Evolutionary conservation across 2,329 filamentous ascomycete genomes (phyloP).

Genomic region (Fusarium multiceps): DNA sequence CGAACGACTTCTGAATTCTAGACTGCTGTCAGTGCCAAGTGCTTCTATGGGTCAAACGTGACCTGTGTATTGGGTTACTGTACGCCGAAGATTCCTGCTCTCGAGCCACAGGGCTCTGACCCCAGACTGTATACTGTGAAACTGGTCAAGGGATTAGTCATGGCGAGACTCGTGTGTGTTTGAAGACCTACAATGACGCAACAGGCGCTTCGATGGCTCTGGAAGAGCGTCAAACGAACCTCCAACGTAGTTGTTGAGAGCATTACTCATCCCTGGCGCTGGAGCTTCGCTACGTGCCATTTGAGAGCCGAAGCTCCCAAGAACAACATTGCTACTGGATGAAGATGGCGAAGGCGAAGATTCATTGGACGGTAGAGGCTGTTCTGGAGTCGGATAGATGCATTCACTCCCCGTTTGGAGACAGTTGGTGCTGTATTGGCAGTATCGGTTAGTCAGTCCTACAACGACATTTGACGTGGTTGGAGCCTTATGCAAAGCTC

Average conservation of each 20-base stretch:
- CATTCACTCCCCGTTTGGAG: constrained; percentile 59
- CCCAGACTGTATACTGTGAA: constrained; percentile 55
- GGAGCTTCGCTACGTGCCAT: constrained; percentile 31
- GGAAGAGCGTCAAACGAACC: constrained; percentile 49
- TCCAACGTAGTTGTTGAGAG: constrained; percentile 47
- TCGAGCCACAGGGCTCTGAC: constrained; percentile 54
- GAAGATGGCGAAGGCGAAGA: constrained; percentile 33
- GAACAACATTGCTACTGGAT: constrained; percentile 29
- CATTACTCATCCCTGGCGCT: constrained; percentile 35
- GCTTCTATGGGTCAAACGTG: neutral
- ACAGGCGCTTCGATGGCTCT: constrained; percentile 47
- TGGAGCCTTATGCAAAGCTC: constrained; percentile 39
- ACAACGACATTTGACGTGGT: constrained; percentile 14
- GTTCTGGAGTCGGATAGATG: constrained; percentile 49
- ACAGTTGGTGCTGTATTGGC: constrained; percentile 56
- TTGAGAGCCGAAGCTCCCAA: constrained; percentile 24
- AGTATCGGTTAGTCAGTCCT: constrained; percentile 38
- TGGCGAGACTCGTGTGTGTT: neutral
- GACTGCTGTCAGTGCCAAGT: constrained; percentile 26
- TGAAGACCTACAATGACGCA: constrained; percentile 46
- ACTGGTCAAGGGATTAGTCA: constrained; percentile 48
- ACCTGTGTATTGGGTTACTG: constrained; percentile 26
- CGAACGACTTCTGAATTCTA: constrained; percentile 57
- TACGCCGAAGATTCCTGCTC: constrained; percentile 48
- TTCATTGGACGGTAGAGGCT: constrained; percentile 44